Base-by-base conservation (phyloP, 2,329 filamentous ascomycete species). In the Diplodia mutila region DNA sequence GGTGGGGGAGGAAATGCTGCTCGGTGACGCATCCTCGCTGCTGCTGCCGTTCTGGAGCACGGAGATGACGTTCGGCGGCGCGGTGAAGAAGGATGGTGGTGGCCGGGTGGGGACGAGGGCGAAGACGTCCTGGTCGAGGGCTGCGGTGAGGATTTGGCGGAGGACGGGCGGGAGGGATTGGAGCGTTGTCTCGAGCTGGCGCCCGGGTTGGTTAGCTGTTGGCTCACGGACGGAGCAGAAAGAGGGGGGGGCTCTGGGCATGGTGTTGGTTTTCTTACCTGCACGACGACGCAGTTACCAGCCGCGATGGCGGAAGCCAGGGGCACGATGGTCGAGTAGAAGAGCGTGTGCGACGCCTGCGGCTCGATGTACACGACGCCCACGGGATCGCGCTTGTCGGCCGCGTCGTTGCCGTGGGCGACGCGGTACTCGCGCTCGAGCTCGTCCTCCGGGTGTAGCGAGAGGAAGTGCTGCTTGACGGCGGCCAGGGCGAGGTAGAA, bases 301-400 rank as follows among this genome's bases (percentile, higher is more conserved):
- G 83, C 82, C 0, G 81, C 80, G 34, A 86, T 70, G 8, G 84
- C 83, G 4, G 83, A 80, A 39, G 78, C 79, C 48, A 86, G 61
- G 0, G 83, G 80, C 3, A 75, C 76, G 21, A 85, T 70, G 1
- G 80, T 71, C 0, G 81, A 84, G 69, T 81, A 86, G 68, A 87
- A 81, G 9, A 82, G 74, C 0, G 81, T 85, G 72, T 87, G 82
- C 37, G 69, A 65, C 37, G 69, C 65, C 11, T 77, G 75, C 1
- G 85, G 83, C 59, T 83, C 79, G 61, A 87, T 83, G 53, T 84
- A 84, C 1, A 83, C 80, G 64, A 83, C 76, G 2, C 83, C 83
- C 54, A 75, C 75, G 1, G 78, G 78, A 0, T 74, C 70, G 66
- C 76, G 75, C 61, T 75, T 70, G 4, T 75, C 70, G 7, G 68